A percentile compares a stretch with the other conserved stretches of the same genome.
Conservation (phyloP, 306 rosid species). For the Urtica urens region DNA sequence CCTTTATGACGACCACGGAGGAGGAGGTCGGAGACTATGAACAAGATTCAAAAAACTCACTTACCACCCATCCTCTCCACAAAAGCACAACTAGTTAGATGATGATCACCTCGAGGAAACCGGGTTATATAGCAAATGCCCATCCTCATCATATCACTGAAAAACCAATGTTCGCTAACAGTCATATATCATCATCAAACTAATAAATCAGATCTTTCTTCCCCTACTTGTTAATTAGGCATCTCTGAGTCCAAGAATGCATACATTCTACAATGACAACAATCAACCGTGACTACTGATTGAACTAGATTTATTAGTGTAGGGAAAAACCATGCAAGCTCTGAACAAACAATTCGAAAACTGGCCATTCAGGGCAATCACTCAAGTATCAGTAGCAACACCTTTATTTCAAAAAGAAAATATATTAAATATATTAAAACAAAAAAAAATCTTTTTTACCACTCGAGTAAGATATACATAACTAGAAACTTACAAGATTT, state of each 20-base stretch:
- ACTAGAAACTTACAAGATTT: constrained; percentile 39
- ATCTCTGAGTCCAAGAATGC: too few relatives aligned
- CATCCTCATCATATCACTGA: constrained; percentile 45
- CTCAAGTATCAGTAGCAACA: constrained; percentile 4
- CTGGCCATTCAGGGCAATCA: not conserved
- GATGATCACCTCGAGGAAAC: constrained; percentile 27
- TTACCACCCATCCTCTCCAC: constrained; percentile 44
- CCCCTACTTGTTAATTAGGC: too few relatives aligned
- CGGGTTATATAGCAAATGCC: constrained; percentile 28
- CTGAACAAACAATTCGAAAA: constrained; percentile 1
- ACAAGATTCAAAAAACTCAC: constrained; percentile 33
- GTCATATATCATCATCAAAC: too few relatives aligned
- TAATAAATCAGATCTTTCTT: too few relatives aligned
- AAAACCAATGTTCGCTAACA: constrained; percentile 31
- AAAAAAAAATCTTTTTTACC: too few relatives aligned
- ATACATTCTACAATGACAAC: too few relatives aligned
- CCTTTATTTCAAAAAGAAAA: constrained; percentile 3
- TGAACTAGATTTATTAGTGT: too few relatives aligned
- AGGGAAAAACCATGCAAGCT: too few relatives aligned
- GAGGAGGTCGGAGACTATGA: constrained; percentile 31
- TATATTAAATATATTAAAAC: too few relatives aligned
- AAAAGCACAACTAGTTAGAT: constrained; percentile 30
- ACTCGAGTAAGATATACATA: constrained; percentile 27
- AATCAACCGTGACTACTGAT: too few relatives aligned
- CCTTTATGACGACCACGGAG: too few relatives aligned